Base-by-base conservation (phyloP, 176 grass and related monocot species). In the Lolium multiflorum region DNA sequence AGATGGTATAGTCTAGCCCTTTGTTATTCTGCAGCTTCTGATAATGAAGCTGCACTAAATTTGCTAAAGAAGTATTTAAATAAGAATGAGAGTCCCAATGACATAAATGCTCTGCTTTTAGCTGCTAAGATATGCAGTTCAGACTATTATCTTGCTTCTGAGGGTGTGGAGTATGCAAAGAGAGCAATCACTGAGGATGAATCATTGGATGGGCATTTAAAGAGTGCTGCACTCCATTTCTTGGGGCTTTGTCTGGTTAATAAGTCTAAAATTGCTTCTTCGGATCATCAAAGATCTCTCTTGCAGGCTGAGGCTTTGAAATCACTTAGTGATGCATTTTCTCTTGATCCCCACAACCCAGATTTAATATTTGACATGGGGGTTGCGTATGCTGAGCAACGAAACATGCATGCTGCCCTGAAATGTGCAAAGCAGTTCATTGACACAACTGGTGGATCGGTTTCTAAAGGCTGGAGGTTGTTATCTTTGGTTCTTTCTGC, bases 121-220 rank as follows among this genome's bases (percentile, higher is more conserved):
- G 94, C 92, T 88, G 88, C 94, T 86, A 99, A 96, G 92, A 90
- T 99, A 71, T 99, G 97, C 80, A 93, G 97, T 58, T 86, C 80
- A 4, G 81, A 82, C 61, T 73, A 68, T 75, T 52, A 61, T 82
- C 66, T 99, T 88, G 90, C 94, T 85, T 88, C 94, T 48, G 94
- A 99, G 44, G 97, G 97, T 56, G 88, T 92, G 74, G 86, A 93
- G 31, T 96, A 96, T 88, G 97, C 97, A 74, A 85, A 80, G 61
- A 92, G 90, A 85, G 97, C 94, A 77, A 72, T 94, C 25, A 20
- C 57, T 83, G 81, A 88, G n/a, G 77, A 77, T 0, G 87, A 93
- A 78, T 87, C 48, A 77, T 88, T 18, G 81, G 81, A 92, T 84
- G 92, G 77, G 9, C 93, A 99, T 91, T 74, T 94, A 76, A 99